Evolutionary conservation across 441 rosid genomes (phyloP), one percentile per base, ranked within the genome.

Genomic region (Mallotus repandus): DNA sequence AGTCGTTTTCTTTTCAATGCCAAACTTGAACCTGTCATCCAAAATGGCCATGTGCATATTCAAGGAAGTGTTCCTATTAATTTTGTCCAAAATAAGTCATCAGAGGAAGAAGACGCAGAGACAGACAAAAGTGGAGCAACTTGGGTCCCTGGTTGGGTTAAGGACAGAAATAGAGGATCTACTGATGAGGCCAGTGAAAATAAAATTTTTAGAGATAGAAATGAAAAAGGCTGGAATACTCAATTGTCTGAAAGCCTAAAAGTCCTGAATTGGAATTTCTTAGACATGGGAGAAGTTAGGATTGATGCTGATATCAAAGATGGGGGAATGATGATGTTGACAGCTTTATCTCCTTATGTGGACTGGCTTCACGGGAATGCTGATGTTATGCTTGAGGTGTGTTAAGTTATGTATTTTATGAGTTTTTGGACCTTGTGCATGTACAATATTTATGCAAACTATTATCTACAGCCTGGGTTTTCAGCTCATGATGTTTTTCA

Each of bases 351-450:
- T 79, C 99, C 99, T 60, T 84, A 93, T 82, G 97, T 89, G 64
- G 85, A 84, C 64, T 96, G 99, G 99, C 96, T 96, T 78, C 92
- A 92, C 77, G 99, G 99, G 73, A 91, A 83, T 88, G 99, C 99
- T 74, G 99, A 96, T 77, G 82, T 96, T 76, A 87, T 88, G 81
- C 98, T 96, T 81, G 97, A 92, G 97, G 99, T 93, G 72, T 0
- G 80, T 71, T 65, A 53, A 63, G 62, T 66, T 73, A 55, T 73
- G n/a, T 21, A 35, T 13, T 45, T 43, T 43, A 1, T 41, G 29
- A 5, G 5, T 18, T 32, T 41, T 18, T 63, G 14, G n/a, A 22
- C 46, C 12, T 13, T 63, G 22, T 8, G 16, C 49, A n/a, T 9
- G 9, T 55, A 9, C 15, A 43, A 32, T 13, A 57, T 35, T 41